Evolutionary conservation across 139 green algal species (phyloP), one percentile per base, ranked within the genome.

Genomic region (Trebouxia sp.): DNA sequence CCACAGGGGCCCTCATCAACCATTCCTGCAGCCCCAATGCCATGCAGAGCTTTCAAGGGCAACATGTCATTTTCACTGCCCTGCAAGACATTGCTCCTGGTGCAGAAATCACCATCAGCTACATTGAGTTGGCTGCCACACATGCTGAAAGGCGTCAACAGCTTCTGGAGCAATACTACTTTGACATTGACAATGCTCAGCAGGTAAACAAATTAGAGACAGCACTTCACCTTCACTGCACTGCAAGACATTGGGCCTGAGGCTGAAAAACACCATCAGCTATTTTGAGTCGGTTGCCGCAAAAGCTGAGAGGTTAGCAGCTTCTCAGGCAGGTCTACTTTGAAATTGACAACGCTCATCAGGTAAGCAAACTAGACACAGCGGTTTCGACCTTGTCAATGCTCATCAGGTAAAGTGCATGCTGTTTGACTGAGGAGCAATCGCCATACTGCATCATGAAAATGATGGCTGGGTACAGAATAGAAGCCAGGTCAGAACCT

Each of bases 211-310:
- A 28, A 4, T n/a, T n/a, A n/a, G n/a, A n/a, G 86, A 1, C 41
- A 58, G 26, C 55, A 24, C 42, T 90, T 95, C 38, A 53, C 85
- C 38, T 93, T 96, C 79, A 94, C 89, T 84, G 93, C 75, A 0
- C 35, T 81, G 30, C 24, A 28, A 45, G 22, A 30, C 43, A 80
- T 79, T 35, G 15, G 42, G 11, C 42, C 62, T 39, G 80, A 90
- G 0, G 81, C 93, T 65, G 87, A 95, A 76, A n/a, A 58, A 94
- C n/a, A 93, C 87, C 9, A 96, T 95, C 45, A 67, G 76, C 24
- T 97, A 97, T 77, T 67, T 92, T 0, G 93, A 97, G 79, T 82
- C 95, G 53, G 88, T 84, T 17, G 88, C 89, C 28, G 90, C 91
- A 4, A 72, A 83, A 4, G 86, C 88, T 47, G 89, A 95, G 84